phyloP scores from a whole-genome alignment of 2,329 filamentous ascomycete genomes.

The Diaporthe humulicola region DNA sequence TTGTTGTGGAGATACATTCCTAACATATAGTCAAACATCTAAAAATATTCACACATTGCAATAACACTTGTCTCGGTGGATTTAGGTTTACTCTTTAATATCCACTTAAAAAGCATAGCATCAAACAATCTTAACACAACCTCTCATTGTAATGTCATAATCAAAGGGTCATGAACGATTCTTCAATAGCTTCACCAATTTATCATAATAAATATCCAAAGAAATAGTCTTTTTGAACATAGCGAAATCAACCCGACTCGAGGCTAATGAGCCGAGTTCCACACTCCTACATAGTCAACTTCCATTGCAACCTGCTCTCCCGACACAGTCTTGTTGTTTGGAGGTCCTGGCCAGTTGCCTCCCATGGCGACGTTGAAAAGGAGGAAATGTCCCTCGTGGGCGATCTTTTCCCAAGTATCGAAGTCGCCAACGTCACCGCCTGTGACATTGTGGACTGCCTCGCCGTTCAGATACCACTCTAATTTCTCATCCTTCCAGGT shows the following conservation, averaged over 20 bases:
- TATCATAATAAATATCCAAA: too few species aligned
- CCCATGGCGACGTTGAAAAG: constrained; percentile 1
- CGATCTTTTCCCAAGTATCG: constrained; percentile 1
- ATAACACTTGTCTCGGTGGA: too few species aligned
- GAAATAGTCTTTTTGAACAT: not conserved
- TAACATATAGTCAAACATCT: too few species aligned
- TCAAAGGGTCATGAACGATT: too few species aligned
- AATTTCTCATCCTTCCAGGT: constrained; percentile 7
- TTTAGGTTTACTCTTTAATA: too few species aligned
- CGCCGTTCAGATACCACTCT: constrained; percentile 12
- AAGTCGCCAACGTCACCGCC: constrained; percentile 11
- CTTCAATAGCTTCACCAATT: not conserved
- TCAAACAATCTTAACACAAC: too few species aligned
- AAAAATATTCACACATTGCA: too few species aligned
- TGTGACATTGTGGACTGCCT: not conserved
- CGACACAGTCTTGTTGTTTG: constrained; percentile 2
- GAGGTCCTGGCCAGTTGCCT: constrained; percentile 8
- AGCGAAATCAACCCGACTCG: too few species aligned
- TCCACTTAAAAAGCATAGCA: too few species aligned
- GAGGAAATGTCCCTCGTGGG: constrained; percentile 17
- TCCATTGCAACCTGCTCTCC: constrained; percentile 16
- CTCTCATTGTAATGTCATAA: too few species aligned
- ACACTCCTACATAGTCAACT: constrained; percentile 6
- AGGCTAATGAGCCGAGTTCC: not conserved
- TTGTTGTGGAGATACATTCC: too few species aligned